These are phyloP conservation scores for Erodium maritimum DNA, from an alignment of 345 rosid species.

Conservation along the genomic window DNA sequence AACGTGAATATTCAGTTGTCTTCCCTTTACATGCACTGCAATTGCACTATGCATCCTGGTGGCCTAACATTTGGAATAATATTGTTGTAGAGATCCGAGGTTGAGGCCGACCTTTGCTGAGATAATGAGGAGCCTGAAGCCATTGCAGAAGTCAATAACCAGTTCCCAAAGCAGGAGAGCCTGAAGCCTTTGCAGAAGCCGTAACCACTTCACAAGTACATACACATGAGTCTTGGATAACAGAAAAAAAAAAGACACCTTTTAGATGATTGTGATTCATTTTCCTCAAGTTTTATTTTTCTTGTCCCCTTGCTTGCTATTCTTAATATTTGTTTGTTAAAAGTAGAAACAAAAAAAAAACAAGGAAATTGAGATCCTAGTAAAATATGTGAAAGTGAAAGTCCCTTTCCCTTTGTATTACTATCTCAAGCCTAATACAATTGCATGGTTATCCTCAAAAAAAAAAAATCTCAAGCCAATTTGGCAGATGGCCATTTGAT, in stretches of 20 bases:
- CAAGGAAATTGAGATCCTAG: background rate
- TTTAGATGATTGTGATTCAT: background rate
- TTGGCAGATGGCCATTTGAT: too few species aligned
- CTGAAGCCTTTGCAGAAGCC: conserved; percentile 82
- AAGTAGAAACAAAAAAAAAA: background rate
- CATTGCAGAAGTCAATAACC: conserved; percentile 64
- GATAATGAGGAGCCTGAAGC: conserved; percentile 78
- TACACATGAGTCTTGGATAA: too few species aligned
- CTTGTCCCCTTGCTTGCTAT: too few species aligned
- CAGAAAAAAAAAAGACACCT: background rate
- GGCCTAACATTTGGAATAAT: too few species aligned
- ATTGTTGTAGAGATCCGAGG: conserved; percentile 55
- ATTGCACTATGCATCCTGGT: too few species aligned
- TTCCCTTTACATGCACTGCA: too few species aligned
- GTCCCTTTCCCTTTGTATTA: too few species aligned
- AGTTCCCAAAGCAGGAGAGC: conserved; percentile 15
- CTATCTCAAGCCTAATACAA: too few species aligned
- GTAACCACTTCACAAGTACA: background rate
- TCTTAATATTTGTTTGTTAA: background rate
- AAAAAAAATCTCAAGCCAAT: too few species aligned
- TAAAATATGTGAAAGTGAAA: too few species aligned
- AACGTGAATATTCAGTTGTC: conserved; percentile 44
- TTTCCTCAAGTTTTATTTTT: background rate
- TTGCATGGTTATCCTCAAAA: too few species aligned
- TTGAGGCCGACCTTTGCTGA: conserved; percentile 83